Conservation (phyloP, 257 asterid genomes). For the Jaltomata sinuosa region DNA sequence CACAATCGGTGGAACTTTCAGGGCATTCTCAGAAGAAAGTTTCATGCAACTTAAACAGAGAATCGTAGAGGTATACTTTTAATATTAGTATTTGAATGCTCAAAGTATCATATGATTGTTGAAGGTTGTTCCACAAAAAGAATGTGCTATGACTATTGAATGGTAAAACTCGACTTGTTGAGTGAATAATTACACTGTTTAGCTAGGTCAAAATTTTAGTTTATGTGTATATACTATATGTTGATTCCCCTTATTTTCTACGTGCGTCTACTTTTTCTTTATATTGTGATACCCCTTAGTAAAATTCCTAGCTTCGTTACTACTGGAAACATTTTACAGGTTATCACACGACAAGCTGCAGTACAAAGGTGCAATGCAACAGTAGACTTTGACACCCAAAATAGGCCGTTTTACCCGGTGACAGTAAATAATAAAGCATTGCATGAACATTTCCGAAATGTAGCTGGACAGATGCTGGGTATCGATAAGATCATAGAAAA, state of each 20-base stretch:
- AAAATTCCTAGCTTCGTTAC: background rate
- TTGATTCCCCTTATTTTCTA: too few relatives aligned
- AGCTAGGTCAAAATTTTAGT: too few relatives aligned
- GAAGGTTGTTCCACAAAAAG: background rate
- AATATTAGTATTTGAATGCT: background rate
- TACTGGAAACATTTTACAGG: slow-evolving; percentile 18
- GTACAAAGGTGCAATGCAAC: slow-evolving; percentile 56
- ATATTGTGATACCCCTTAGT: background rate
- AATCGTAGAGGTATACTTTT: slow-evolving; percentile 43
- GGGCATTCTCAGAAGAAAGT: slow-evolving; percentile 43
- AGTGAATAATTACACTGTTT: background rate
- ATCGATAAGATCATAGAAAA: slow-evolving; percentile 18
- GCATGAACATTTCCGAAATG: slow-evolving; percentile 33
- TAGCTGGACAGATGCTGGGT: slow-evolving; percentile 39
- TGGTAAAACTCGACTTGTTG: background rate
- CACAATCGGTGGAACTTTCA: slow-evolving; percentile 60
- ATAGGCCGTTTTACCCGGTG: slow-evolving; percentile 46
- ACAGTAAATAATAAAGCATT: slow-evolving; percentile 33
- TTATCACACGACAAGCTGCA: slow-evolving; percentile 42
- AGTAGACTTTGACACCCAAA: slow-evolving; percentile 16
- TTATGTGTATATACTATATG: too few relatives aligned
- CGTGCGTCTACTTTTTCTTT: background rate
- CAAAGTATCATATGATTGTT: background rate
- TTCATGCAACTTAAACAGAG: slow-evolving; percentile 41
- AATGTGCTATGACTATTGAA: background rate